Conservation (phyloP, 345 rosid genomes). For the Ricinus communis region DNA sequence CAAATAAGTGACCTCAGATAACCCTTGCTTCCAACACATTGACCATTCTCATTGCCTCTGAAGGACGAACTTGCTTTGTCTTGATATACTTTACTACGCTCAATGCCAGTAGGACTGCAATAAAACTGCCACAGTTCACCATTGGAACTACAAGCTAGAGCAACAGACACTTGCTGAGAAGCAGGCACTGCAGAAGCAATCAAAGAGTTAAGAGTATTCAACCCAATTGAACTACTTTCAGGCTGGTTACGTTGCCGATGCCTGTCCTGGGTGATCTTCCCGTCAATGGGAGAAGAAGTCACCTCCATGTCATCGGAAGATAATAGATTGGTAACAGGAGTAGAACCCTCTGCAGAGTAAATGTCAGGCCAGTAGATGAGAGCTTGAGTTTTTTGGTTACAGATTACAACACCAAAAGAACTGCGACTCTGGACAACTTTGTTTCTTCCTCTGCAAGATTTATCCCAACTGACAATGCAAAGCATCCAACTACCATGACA, state of each 20-base stretch:
- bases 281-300: conserved; percentile 41
- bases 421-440: conserved; percentile 36
- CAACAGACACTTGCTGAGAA: conserved; percentile 48
- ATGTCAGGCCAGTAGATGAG: conserved; percentile 78
- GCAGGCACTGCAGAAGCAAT: conserved; percentile 51
- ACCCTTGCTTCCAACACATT: conserved; percentile 45
- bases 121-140: conserved; percentile 79
- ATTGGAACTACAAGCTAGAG: conserved; percentile 60
- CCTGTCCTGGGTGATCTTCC: conserved; percentile 35
- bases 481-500: conserved; percentile 57
- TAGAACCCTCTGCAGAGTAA: conserved; percentile 41
- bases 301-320: conserved; percentile 44
- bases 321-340: conserved; percentile 41
- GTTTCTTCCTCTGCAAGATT: conserved; percentile 27
- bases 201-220: conserved; percentile 57
- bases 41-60: conserved; percentile 38
- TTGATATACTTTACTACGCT: conserved; percentile 36
- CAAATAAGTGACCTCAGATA: conserved; percentile 80
- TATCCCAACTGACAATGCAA: conserved; percentile 66
- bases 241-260: conserved; percentile 32
- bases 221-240: conserved; percentile 38
- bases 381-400: conserved; percentile 57
- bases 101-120: conserved; percentile 55
- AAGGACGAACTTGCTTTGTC: conserved; percentile 38
- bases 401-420: conserved; percentile 60